Evolutionary conservation across 805 yeast species (phyloP).

Genomic region (Wickerhamiella alocasiicola): DNA sequence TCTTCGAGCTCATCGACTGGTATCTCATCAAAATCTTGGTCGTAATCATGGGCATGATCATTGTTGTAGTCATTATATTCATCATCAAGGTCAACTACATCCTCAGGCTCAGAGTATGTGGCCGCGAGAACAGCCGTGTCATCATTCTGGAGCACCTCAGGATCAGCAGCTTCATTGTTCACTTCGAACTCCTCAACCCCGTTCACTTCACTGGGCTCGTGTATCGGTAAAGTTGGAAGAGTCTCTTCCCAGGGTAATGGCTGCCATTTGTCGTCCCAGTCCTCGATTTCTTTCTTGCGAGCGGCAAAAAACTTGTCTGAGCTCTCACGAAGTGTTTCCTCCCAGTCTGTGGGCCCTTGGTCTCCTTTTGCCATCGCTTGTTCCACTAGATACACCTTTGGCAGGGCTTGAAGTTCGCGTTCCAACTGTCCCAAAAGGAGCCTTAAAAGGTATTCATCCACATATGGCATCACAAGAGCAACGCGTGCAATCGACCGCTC

Average conservation of each 20-base stretch:
- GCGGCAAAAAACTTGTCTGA: not conserved
- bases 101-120: not conserved
- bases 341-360: not conserved
- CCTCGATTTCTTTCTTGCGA: not conserved
- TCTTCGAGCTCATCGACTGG: not conserved
- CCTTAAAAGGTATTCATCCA: not conserved
- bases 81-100: not conserved
- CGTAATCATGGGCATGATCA: not conserved
- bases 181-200: too few species aligned
- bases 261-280: conserved; percentile 4
- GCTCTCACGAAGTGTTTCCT: not conserved
- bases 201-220: too few species aligned
- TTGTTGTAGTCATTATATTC: not conserved
- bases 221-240: not conserved
- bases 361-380: not conserved
- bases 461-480: conserved; percentile 1
- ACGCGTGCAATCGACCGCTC: not conserved
- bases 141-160: not conserved
- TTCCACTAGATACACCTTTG: not conserved
- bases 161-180: not conserved
- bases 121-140: not conserved
- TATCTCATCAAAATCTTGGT: not conserved
- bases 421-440: not conserved
- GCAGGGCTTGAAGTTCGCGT: conserved; percentile 1
- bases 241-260: conserved; percentile 4